Base-by-base conservation (phyloP, 108 stramenopile species). In the Skeletonema costatum region DNA sequence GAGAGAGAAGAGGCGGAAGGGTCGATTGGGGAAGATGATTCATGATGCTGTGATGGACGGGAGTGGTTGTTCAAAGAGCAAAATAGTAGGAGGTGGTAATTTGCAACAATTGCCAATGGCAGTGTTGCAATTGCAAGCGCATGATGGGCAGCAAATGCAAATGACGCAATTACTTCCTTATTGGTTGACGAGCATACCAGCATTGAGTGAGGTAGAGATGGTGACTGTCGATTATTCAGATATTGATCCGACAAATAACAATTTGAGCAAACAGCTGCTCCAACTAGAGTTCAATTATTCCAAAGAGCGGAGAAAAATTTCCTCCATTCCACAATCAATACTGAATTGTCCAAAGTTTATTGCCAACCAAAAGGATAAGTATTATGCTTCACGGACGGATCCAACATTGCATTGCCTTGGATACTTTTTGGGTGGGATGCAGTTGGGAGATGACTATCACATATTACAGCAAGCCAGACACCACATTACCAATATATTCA, bases 121-220 rank as follows among this genome's bases (percentile, higher is more conserved):
- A 4, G 46, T 81, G 35, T 35, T 74, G 73, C 80, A 75, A 75
- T 64, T 81, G 63, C 71, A 60, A 48, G 38, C 63, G 33, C 21
- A 33, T 39, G 31, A 75, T 38, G 70, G 66, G 48, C 68, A 64
- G 50, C 19, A 21, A 14, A 1, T 48, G 25, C 53, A 25, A n/a
- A 53, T 53, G 53, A 53, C 39, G 41, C 7, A 6, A 33, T 66
- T 82, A 41, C 70, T 71, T 30, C 81, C 80, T 0, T 81, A 81
- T 71, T 81, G 80, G 80, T 70, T 81, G 10, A 64, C 69, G 16
- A 46, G 44, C 35, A 71, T 73, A n/a, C 71, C 80, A 13, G 65
- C 60, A 36, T 35, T 33, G 12, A 32, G 60, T 7, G 69, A 71
- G 14, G 38, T 81, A 13, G 74, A 75, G 56, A 50, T 58, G n/a